These are phyloP conservation scores for Mortierella sp. DNA, from an alignment of 371 early-diverging fungal genomes.

Conservation along the genomic window DNA sequence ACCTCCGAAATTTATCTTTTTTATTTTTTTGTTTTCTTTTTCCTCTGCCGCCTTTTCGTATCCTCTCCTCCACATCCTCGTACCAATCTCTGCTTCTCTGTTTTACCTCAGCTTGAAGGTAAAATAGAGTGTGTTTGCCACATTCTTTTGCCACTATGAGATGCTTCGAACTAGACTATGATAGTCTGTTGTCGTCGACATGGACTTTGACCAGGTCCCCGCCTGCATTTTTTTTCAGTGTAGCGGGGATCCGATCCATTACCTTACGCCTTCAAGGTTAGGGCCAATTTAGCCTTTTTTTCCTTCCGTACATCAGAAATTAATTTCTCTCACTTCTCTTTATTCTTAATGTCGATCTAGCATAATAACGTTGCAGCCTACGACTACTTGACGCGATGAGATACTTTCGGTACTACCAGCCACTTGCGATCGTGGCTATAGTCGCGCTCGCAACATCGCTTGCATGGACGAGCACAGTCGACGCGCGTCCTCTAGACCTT, in stretches of 20 bases:
- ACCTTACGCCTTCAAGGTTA: too few relatives aligned
- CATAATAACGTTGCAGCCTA: neutral
- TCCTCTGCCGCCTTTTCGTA: neutral
- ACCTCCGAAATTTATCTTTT: neutral
- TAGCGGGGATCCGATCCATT: too few relatives aligned
- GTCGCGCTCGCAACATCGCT: slow-evolving; percentile 12
- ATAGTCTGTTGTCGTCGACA: too few relatives aligned
- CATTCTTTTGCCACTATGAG: too few relatives aligned
- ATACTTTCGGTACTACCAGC: slow-evolving; percentile 11
- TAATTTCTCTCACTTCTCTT: neutral
- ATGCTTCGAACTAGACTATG: too few relatives aligned
- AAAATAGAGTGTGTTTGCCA: neutral
- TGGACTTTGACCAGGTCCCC: too few relatives aligned
- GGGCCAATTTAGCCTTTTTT: too few relatives aligned
- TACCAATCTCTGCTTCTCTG: neutral
- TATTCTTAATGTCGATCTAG: neutral
- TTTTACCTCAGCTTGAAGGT: neutral
- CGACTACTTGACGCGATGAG: neutral
- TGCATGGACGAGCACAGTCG: slow-evolving; percentile 1
- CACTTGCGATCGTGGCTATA: slow-evolving; percentile 20
- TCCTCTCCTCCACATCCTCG: neutral
- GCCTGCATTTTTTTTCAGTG: too few relatives aligned
- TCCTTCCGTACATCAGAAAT: neutral
- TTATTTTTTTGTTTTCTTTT: neutral
- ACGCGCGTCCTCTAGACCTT: slow-evolving; percentile 11